Conservation (phyloP, 257 asterid species). For the Solanum paucissectum region DNA sequence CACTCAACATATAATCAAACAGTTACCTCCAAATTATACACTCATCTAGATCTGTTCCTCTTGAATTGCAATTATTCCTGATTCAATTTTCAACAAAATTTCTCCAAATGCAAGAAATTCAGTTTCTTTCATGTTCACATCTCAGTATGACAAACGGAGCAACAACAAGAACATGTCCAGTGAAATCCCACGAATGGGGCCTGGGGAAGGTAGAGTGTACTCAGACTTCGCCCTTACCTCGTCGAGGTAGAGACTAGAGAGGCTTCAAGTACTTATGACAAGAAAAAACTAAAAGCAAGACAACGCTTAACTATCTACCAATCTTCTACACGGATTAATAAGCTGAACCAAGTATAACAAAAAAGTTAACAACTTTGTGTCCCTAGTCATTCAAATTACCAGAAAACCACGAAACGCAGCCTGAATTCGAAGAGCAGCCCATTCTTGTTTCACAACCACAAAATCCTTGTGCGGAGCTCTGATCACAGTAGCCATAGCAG, state of each 20-base stretch:
- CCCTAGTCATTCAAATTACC: conserved; percentile 23
- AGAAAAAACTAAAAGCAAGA: background rate
- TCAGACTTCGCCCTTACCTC: background rate
- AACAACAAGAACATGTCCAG: background rate
- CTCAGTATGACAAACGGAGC: background rate
- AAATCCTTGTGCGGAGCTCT: conserved; percentile 80
- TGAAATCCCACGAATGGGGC: background rate
- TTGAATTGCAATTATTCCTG: background rate
- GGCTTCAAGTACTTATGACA: background rate
- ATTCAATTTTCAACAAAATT: background rate
- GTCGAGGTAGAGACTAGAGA: background rate
- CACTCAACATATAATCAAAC: background rate
- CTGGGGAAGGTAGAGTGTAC: background rate
- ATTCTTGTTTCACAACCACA: conserved; percentile 52
- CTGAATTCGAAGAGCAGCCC: conserved; percentile 92
- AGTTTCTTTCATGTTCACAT: background rate
- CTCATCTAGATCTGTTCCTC: background rate
- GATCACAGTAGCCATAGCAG: conserved; percentile 66
- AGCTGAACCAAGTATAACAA: background rate
- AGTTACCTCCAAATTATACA: background rate
- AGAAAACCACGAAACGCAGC: conserved; percentile 70
- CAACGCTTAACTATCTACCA: background rate
- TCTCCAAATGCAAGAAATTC: background rate
- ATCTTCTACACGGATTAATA: background rate
- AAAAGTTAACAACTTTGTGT: background rate